Percentiles rank a stretch among this genome's conserved stretches.
Evolutionary conservation across 768 basidiomycete genomes (phyloP).

Genomic region (Pisolithus orientalis): DNA sequence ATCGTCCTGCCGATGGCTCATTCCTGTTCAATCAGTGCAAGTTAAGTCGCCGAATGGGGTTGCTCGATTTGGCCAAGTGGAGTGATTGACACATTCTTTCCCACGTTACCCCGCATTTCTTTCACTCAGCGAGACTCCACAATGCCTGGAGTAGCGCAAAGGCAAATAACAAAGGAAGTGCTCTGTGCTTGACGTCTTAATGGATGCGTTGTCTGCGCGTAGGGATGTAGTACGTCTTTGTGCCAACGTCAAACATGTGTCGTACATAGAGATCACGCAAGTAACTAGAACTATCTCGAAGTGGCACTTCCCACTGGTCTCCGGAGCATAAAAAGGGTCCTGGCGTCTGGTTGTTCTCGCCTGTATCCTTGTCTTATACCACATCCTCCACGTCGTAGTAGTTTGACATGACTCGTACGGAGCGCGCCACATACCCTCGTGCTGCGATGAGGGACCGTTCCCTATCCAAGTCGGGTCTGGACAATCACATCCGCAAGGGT

Average conservation of each 20-base stretch:
- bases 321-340: conserved; percentile 15
- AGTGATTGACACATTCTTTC: conserved; percentile 9
- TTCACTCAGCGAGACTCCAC: neutral
- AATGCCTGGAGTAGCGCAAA: no score
- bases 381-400: neutral
- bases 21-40: neutral
- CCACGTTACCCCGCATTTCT: conserved; percentile 25
- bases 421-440: conserved; percentile 62
- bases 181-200: neutral
- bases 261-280: neutral
- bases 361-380: neutral
- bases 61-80: conserved; percentile 6
- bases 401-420: conserved; percentile 69
- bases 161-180: no score
- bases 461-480: conserved; percentile 69
- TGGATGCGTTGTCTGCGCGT: neutral
- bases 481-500: conserved; percentile 66
- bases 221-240: neutral
- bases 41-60: neutral
- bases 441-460: conserved; percentile 75
- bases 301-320: conserved; percentile 1
- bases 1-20: conserved; percentile 11
- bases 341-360: neutral
- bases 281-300: conserved; percentile 2
- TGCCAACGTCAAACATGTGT: neutral